Conservation (phyloP, 2,329 filamentous ascomycete genomes). For the Volutella citrinella region DNA sequence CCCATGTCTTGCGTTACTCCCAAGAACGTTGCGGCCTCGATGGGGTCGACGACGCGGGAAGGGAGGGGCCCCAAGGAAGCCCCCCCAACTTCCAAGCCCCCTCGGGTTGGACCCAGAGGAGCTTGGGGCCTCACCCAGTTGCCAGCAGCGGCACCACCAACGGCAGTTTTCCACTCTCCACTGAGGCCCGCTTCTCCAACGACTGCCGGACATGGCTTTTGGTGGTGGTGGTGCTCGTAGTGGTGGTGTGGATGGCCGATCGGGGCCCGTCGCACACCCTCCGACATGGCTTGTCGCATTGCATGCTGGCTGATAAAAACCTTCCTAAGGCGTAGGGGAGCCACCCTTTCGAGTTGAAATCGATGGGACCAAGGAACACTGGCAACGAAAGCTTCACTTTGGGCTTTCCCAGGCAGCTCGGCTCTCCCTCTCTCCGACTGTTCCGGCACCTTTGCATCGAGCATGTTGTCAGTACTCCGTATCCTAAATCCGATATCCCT, state of each 20-base stretch:
- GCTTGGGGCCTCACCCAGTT: slow-evolving; percentile 23
- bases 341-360: too few species aligned
- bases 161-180: slow-evolving; percentile 26
- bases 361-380: slow-evolving; percentile 4
- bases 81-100: too few species aligned
- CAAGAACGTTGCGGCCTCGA: slow-evolving; percentile 21
- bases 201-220: slow-evolving; percentile 27
- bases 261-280: slow-evolving; percentile 8
- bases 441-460: too few species aligned
- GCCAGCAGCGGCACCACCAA: slow-evolving; percentile 20
- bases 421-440: too few species aligned
- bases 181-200: slow-evolving; percentile 28
- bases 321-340: too few species aligned
- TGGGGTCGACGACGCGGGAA: too few species aligned
- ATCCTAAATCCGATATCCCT: slow-evolving; percentile 17
- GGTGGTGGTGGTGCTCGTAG: slow-evolving; percentile 14
- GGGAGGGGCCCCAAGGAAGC: too few species aligned
- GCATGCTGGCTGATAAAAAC: too few species aligned
- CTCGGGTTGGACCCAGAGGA: slow-evolving; percentile 24
- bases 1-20: slow-evolving; percentile 9
- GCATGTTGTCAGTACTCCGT: too few species aligned
- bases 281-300: too few species aligned
- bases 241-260: slow-evolving; percentile 9
- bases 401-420: slow-evolving; percentile 5
- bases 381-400: slow-evolving; percentile 4